Conservation (phyloP, 305 asterid species). For the Solanum hybrid region DNA sequence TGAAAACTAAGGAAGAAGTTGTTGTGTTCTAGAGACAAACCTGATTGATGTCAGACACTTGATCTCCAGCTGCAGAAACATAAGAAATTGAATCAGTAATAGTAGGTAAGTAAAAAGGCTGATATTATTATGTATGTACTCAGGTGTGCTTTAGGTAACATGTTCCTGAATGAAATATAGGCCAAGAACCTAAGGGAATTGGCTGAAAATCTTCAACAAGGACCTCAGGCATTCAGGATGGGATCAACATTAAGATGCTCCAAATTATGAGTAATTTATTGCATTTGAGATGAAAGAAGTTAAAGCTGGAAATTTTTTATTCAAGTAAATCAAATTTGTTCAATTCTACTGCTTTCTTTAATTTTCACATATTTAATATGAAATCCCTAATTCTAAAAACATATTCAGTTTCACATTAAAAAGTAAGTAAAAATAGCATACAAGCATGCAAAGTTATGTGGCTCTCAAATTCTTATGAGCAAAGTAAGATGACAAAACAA, state of each 20-base stretch:
- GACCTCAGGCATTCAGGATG: not conserved
- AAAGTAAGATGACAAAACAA: not conserved
- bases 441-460: not conserved
- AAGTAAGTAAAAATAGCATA: not conserved
- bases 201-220: not conserved
- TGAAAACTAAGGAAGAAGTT: not conserved
- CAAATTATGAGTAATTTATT: not conserved
- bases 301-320: not conserved
- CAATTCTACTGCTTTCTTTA: not conserved
- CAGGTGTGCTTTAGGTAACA: not conserved
- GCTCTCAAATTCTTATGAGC: not conserved
- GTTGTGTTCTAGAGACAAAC: constrained; percentile 2
- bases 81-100: not conserved
- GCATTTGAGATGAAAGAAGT: not conserved
- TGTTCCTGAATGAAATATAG: not conserved
- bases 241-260: not conserved
- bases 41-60: constrained; percentile 15
- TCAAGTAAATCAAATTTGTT: not conserved
- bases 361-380: not conserved
- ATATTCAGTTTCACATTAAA: not conserved
- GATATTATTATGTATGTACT: not conserved
- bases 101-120: not conserved
- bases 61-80: constrained; percentile 13
- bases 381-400: not conserved
- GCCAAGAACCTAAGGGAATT: not conserved